A percentile compares a stretch with the other conserved stretches of the same genome.
Evolutionary conservation across 768 basidiomycete genomes (phyloP).

Genomic region (Kwoniella dendrophila): DNA sequence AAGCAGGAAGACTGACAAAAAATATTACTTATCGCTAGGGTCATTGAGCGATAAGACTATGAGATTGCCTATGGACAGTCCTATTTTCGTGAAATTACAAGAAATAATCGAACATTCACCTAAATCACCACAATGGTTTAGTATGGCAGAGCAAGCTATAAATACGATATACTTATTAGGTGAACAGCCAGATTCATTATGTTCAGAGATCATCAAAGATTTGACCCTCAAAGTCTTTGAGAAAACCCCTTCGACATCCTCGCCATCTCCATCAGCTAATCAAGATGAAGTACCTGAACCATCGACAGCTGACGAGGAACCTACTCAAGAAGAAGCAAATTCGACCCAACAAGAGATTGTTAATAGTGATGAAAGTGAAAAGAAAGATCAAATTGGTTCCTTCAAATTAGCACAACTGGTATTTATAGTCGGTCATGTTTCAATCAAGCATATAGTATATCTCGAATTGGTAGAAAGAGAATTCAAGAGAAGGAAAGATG

Average conservation of each 20-base stretch:
- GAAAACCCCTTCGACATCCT: no score
- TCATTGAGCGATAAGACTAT: slow-evolving; percentile 84
- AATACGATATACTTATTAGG: slow-evolving; percentile 94
- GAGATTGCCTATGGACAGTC: slow-evolving; percentile 81
- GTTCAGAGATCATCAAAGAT: slow-evolving; percentile 76
- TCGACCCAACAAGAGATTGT: slow-evolving; percentile 1
- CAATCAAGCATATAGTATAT: slow-evolving; percentile 96
- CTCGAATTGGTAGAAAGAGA: slow-evolving; percentile 94
- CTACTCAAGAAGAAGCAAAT: background rate
- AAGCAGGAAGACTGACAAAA: slow-evolving; percentile 10
- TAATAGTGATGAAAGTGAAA: background rate
- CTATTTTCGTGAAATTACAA: slow-evolving; percentile 79
- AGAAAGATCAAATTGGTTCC: slow-evolving; percentile 64
- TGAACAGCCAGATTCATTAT: slow-evolving; percentile 86
- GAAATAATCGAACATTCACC: slow-evolving; percentile 78
- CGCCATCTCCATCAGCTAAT: slow-evolving; percentile 2
- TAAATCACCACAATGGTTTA: slow-evolving; percentile 90
- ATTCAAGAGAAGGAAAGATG: slow-evolving; percentile 94
- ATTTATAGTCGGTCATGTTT: slow-evolving; percentile 93
- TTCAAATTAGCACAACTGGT: slow-evolving; percentile 91
- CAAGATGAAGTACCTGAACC: background rate
- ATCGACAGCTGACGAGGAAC: slow-evolving; percentile 12
- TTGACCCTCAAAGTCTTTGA: slow-evolving; percentile 74
- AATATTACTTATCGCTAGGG: slow-evolving; percentile 59
- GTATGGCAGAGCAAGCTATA: slow-evolving; percentile 92